phyloP scores from a whole-genome alignment of 73 alveolate genomes.

The Loxodes magnus region DNA sequence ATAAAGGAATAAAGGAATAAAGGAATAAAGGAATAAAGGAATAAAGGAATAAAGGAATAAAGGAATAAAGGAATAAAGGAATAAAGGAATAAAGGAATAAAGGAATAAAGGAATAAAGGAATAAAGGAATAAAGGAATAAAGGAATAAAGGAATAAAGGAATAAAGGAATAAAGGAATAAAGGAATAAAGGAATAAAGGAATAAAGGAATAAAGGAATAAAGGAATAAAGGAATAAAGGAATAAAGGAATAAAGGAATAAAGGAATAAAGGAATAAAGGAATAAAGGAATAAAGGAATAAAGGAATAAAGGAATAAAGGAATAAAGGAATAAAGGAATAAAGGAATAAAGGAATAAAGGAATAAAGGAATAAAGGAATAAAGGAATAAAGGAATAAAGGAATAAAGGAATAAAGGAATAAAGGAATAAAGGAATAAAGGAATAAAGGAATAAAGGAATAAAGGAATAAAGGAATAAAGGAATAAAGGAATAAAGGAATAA shows the following conservation, averaged over 20 bases:
- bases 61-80: neutral
- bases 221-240: neutral
- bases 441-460: neutral
- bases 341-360: neutral
- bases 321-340: neutral
- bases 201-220: neutral
- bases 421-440: neutral
- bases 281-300: neutral
- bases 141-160: neutral
- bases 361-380: neutral
- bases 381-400: neutral
- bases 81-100: neutral
- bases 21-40: neutral
- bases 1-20: neutral
- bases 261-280: neutral
- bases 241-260: neutral
- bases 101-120: neutral
- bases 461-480: neutral
- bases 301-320: neutral
- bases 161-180: neutral
- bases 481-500: neutral
- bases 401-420: neutral
- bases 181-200: neutral
- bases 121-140: neutral
- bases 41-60: neutral